phyloP scores from a whole-genome alignment of 331 rosid species.

The Spiraea crenata region DNA sequence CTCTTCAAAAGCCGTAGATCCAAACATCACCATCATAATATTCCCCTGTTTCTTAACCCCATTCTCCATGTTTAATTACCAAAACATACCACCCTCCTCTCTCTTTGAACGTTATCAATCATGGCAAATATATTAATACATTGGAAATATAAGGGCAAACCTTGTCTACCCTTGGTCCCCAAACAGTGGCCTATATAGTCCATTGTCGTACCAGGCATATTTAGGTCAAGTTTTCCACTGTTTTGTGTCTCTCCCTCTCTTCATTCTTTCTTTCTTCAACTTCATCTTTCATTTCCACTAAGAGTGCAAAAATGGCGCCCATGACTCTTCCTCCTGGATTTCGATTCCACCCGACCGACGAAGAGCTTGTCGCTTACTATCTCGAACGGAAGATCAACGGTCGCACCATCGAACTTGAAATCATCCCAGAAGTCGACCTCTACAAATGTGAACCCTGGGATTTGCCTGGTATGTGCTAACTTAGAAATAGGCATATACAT shows the following conservation, averaged over 20 bases:
- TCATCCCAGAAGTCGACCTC: slow-evolving; percentile 94
- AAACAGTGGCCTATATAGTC: slow-evolving; percentile 68
- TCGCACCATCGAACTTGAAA: slow-evolving; percentile 83
- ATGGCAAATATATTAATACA: slow-evolving; percentile 10
- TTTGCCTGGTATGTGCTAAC: slow-evolving; percentile 64
- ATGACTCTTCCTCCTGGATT: slow-evolving; percentile 98
- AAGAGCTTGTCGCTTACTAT: slow-evolving; percentile 96
- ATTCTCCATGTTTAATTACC: slow-evolving; percentile 14
- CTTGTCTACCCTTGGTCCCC: slow-evolving; percentile 9
- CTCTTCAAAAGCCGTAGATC: slow-evolving; percentile 47
- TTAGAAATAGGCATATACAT: too few species aligned
- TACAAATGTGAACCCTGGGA: slow-evolving; percentile 99
- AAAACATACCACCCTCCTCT: neutral
- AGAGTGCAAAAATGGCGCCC: slow-evolving; percentile 64
- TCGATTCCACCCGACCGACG: slow-evolving; percentile 96
- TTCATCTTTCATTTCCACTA: slow-evolving; percentile 21
- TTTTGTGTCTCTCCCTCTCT: slow-evolving; percentile 8
- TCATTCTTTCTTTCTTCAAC: slow-evolving; percentile 17
- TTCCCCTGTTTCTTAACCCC: slow-evolving; percentile 7
- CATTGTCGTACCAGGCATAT: slow-evolving; percentile 39
- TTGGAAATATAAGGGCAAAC: slow-evolving; percentile 26
- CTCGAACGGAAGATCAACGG: slow-evolving; percentile 85
- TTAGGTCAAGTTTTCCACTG: slow-evolving; percentile 27
- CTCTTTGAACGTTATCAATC: neutral
- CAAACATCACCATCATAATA: slow-evolving; percentile 1